Base-by-base conservation (phyloP, 805 yeast genomes). In the Yamadazyma sp. region DNA sequence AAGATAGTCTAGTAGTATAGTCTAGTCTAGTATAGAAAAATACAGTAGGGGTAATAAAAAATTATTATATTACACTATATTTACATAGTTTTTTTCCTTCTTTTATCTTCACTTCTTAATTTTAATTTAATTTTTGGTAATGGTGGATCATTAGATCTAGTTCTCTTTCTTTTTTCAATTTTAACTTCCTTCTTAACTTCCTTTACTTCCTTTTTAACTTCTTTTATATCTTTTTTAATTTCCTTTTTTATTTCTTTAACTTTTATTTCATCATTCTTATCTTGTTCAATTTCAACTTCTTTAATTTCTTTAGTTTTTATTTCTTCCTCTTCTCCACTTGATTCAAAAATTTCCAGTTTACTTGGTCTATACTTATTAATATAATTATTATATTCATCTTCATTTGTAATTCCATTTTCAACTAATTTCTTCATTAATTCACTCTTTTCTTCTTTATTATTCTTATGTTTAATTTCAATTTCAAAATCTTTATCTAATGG, bases 341-440 rank as follows among this genome's bases (percentile, higher is more conserved):
- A 60, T 32, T 66, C 74, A 30, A 61, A 70, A 14, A 14, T 51
- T 60, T 28, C 26, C 10, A 21, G 8, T 5, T 36, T 34, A n/a
- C 22, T 20, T n/a, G 27, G 17, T 20, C 38, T 38, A 19, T 29
- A 41, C 11, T 40, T 38, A 19, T 35, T 35, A 12, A 44, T 26
- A 15, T 35, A 38, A n/a, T 32, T 26, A 11, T 38, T 31, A 25
- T 26, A 44, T n/a, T 35, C 39, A 11, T 31, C 37, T 35, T 44
- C 28, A 17, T 52, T 52, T 31, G 67, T 53, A 3, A 58, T 54
- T 0, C 69, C 69, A 17, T 50, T 56, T 20, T 53, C 53, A 5
- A 62, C 53, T 14, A 68, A 36, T 40, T 63, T 67, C 39, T 60
- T 61, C 61, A 65, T 56, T 13, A 67, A 48, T 37, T 55, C 65